Base-by-base conservation (phyloP, 371 early-diverging fungal species). In the Haplosporangium sp. region DNA sequence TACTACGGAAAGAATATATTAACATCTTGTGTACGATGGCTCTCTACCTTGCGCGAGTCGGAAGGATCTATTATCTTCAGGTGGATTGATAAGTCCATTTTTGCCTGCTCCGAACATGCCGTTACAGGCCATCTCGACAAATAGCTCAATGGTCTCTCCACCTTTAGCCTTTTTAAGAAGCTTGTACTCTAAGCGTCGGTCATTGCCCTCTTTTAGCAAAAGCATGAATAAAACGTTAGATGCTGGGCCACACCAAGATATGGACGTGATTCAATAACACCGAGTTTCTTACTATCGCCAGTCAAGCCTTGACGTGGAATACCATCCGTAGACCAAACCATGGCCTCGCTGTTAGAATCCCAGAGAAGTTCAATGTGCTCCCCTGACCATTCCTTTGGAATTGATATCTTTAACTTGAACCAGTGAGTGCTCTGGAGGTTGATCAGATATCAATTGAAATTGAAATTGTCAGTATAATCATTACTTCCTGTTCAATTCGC, bases 61-160 rank as follows among this genome's bases (percentile, higher is more conserved):
- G 27, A 86, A 93, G 20, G 66, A 64, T 5, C 91, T 84, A 74
- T 95, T 83, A 6, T 89, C 88, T 15, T 93, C 85, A 0, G 96
- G 95, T 0, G 96, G 93, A 59, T 89, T 89, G 55, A 93, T 91
- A 45, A 83, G 69, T 4, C 45, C 78, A 50, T 87, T 85, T 6
- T 75, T 76, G 17, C 93, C 95, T 47, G 90, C 88, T 42, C 98
- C 97, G 88, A 96, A 96, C 92, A 97, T 88, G 45, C 94, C 94
- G 83, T 98, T 98, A 77, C 96, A 96, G 1, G 96, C 97, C 40
- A 94, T 91, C 71, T 98, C 99, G 59, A 98, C 84, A 72, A 92
- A 96, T 63, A 97, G 89, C 8, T 89, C 84, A 57, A 89, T 86
- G 17, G 76, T 78, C 61, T 94, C 92, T 0, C 91, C 93, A 11